Base-by-base conservation (phyloP, 2,329 filamentous ascomycete genomes). In the Colletotrichum melonis region DNA sequence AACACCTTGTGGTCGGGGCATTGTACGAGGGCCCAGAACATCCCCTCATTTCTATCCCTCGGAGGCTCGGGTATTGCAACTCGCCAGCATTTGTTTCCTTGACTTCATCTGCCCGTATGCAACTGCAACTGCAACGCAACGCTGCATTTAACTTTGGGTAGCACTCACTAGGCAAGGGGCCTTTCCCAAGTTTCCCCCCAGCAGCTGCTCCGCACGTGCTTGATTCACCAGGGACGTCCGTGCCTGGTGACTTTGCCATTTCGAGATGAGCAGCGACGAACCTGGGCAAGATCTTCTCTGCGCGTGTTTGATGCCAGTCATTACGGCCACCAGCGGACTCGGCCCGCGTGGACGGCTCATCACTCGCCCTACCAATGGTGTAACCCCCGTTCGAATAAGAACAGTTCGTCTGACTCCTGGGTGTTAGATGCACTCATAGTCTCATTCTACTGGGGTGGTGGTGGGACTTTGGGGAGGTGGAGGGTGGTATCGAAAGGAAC, bases 271-370 rank as follows among this genome's bases (percentile, higher is more conserved):
- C 58, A 64, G 35, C 70, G 63, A 71, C 64, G 24, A 71, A 68
- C 30, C 26, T 16, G 60, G 60, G 60, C 67, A 73, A 62, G 60
- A 71, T 73, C 71, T 71, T 22, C 71, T 42, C 19, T 62, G 67
- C 67, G 62, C 56, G 49, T 71, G 35, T 49, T 49, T 66, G 60
- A 46, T 56, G 19, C 49, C 60, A 55, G 70, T 65, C 70, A 66
- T 57, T 42, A 62, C 22, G 35, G 46, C 60, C 28, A 54, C 67
- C 62, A 30, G 52, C 67, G 35, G 67, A 57, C 56, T 62, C 38
- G 49, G 60, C 46, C 56, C 67, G 67, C 71, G 42, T 73, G 71
- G 42, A 71, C 24, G n/a, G 22, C 22, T 46, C 49, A 42, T 11
- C 49, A 65, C 28, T 60, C 14, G 32, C 49, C 46, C 56, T 62